A percentile compares a stretch with the other conserved stretches of the same genome.
Conservation (phyloP, 164 flowering plant genomes). For the Magnolia officinalis region DNA sequence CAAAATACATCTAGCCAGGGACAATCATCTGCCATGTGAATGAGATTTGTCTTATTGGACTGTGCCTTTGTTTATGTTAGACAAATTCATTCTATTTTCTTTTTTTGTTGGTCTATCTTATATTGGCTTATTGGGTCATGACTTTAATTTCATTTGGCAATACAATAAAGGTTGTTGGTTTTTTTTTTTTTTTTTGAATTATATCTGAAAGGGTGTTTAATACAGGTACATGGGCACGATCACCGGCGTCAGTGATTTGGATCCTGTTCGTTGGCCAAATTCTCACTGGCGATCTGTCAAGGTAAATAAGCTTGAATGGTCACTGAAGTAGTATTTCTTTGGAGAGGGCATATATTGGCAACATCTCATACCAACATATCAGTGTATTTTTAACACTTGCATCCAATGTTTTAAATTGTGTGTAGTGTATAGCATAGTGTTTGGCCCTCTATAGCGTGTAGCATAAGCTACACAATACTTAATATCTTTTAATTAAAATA, state of each 20-base stretch:
- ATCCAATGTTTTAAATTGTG: neutral
- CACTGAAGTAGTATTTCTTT: neutral
- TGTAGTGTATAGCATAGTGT: too few species aligned
- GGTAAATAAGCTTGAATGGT: slow-evolving; percentile 31
- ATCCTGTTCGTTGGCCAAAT: slow-evolving; percentile 82
- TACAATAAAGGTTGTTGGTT: neutral
- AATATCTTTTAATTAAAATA: too few species aligned
- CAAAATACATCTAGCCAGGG: neutral
- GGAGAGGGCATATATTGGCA: neutral
- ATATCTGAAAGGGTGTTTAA: neutral
- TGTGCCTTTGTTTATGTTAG: neutral
- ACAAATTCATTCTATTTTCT: neutral
- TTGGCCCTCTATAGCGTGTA: too few species aligned
- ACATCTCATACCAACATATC: neutral
- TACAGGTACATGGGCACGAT: slow-evolving; percentile 91
- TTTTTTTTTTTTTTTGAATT: neutral
- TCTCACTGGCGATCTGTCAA: slow-evolving; percentile 93
- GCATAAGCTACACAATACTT: too few species aligned
- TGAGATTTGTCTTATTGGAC: neutral
- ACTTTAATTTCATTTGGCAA: too few species aligned
- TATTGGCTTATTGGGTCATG: neutral
- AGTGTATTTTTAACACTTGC: neutral
- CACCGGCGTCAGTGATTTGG: slow-evolving; percentile 76
- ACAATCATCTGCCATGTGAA: neutral
- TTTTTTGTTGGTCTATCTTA: neutral